Conservation (phyloP, 177 flowering plant species). For the Vitis hybrid region DNA sequence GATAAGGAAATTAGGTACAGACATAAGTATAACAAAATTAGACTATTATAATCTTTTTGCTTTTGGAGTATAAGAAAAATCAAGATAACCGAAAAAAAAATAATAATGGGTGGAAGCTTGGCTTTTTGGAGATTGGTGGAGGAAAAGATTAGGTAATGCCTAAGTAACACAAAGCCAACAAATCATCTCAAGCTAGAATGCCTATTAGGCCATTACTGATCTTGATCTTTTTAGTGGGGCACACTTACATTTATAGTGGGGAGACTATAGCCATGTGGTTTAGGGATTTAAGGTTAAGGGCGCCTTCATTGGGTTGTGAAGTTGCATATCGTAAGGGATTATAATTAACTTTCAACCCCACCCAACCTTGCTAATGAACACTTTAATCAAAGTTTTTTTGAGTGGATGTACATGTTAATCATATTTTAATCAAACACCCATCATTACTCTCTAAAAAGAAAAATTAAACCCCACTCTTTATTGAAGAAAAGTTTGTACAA, state of each 20-base stretch:
- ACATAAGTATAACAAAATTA: too few species aligned
- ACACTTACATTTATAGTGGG: neutral
- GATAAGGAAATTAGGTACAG: too few species aligned
- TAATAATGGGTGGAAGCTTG: too few species aligned
- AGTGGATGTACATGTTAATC: neutral
- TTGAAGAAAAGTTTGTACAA: neutral
- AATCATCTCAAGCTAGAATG: neutral
- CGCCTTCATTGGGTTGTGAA: neutral
- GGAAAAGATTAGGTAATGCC: neutral
- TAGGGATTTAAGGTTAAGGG: neutral
- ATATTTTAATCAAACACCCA: neutral
- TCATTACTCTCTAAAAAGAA: neutral
- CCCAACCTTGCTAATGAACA: neutral
- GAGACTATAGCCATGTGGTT: neutral
- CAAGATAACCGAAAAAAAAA: too few species aligned
- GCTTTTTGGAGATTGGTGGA: neutral
- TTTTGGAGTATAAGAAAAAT: too few species aligned
- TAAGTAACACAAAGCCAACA: neutral
- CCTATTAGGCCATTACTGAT: neutral
- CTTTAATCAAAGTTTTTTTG: neutral
- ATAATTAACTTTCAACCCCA: neutral
- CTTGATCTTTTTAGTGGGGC: neutral
- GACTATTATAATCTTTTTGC: too few species aligned
- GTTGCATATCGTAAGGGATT: neutral
- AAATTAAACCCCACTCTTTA: neutral